Conservation (phyloP, 768 basidiomycete genomes). For the Lenzites betulinus region DNA sequence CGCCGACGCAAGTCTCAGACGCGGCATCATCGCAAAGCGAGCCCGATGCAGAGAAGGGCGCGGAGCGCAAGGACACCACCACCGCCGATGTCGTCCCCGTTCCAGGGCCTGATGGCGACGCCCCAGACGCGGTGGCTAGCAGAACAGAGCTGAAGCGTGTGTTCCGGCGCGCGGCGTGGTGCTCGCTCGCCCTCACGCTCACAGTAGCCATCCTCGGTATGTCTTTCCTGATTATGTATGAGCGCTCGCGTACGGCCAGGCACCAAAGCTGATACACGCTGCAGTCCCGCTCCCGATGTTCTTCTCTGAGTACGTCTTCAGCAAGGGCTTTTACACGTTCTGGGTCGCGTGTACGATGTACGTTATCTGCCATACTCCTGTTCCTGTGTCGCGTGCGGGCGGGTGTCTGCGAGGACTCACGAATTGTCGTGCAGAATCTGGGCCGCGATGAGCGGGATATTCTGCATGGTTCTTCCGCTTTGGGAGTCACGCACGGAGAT, state of each 20-base stretch:
- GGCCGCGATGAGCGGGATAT: conserved; percentile 32
- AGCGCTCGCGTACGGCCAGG: background rate
- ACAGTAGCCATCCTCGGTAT: conserved; percentile 33
- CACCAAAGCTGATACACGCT: background rate
- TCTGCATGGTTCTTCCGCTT: conserved; percentile 34
- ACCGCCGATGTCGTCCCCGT: background rate
- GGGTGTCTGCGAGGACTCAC: too few species aligned
- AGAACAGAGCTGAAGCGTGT: conserved; percentile 25
- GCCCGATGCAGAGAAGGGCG: conserved; percentile 1
- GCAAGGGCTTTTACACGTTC: conserved; percentile 35
- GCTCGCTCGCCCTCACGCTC: conserved; percentile 30
- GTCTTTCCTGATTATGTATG: conserved; percentile 6
- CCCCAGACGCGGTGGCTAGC: background rate
- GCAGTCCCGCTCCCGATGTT: conserved; percentile 40
- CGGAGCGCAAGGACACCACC: conserved; percentile 9
- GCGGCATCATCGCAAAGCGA: background rate
- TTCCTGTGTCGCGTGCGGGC: background rate
- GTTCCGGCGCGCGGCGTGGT: conserved; percentile 34
- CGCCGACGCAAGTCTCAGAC: background rate
- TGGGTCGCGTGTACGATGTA: conserved; percentile 39
- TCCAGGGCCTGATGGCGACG: background rate
- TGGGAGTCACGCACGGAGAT: conserved; percentile 35
- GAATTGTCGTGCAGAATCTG: conserved; percentile 27
- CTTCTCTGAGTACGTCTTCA: conserved; percentile 39
- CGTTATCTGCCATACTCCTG: background rate